Evolutionary conservation across 2,329 filamentous ascomycete species (phyloP).

Genomic region (Hypomyces perniciosus): DNA sequence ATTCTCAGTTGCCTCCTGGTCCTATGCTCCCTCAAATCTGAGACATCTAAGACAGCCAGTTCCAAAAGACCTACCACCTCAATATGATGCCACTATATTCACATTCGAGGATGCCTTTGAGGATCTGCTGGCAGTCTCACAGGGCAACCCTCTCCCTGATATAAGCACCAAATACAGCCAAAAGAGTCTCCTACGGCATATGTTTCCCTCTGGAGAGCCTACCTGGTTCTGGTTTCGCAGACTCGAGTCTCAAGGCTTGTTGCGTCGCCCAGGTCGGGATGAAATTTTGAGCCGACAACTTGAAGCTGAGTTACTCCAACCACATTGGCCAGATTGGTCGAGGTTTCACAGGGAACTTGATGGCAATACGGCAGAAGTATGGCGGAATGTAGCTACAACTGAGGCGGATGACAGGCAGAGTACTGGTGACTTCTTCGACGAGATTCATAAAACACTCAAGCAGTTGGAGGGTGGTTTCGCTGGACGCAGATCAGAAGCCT

Average conservation of each 20-base stretch:
- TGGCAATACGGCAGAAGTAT: conserved; percentile 22
- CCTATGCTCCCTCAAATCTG: conserved; percentile 31
- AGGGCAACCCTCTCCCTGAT: conserved; percentile 36
- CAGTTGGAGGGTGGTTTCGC: conserved; percentile 12
- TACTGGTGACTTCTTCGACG: conserved; percentile 12
- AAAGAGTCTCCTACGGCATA: conserved; percentile 30
- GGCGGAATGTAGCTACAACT: conserved; percentile 16
- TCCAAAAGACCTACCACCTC: conserved; percentile 37
- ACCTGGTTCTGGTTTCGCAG: conserved; percentile 36
- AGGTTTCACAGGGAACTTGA: conserved; percentile 27
- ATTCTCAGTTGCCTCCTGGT: conserved; percentile 20
- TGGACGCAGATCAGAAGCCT: not conserved
- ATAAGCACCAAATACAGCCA: conserved; percentile 31
- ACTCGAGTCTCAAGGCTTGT: conserved; percentile 32
- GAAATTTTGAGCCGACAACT: not conserved
- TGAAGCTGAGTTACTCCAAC: conserved; percentile 7
- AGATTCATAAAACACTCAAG: conserved; percentile 11
- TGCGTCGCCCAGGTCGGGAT: conserved; percentile 1
- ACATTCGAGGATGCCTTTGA: conserved; percentile 54
- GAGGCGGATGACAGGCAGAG: conserved; percentile 13
- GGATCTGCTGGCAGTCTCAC: conserved; percentile 46
- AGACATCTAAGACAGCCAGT: conserved; percentile 41
- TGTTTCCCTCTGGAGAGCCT: conserved; percentile 37
- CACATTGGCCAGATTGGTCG: conserved; percentile 21
- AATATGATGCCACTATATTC: conserved; percentile 34